phyloP scores from a whole-genome alignment of 257 asterid genomes.

The Solanum sparsipilum region DNA sequence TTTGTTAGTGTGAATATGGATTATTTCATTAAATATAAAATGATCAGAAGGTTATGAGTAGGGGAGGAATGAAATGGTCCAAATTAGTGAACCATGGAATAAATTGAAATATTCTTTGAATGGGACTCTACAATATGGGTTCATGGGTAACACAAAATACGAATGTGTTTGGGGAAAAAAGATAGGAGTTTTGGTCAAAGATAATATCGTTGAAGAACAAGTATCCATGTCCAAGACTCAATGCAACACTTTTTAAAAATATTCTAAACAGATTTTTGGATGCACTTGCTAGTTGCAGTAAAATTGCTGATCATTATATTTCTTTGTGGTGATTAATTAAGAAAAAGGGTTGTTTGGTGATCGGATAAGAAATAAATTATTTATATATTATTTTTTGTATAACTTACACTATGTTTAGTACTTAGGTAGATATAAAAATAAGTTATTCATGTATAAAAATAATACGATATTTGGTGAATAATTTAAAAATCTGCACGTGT shows the following conservation, averaged over 20 bases:
- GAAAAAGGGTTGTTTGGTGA: neutral
- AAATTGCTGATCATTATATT: neutral
- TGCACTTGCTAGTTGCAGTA: neutral
- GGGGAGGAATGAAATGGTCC: neutral
- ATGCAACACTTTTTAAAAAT: neutral
- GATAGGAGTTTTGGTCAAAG: neutral
- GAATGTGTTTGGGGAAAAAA: neutral
- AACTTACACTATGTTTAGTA: no score
- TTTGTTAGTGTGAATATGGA: no score
- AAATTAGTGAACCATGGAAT: neutral
- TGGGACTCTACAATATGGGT: neutral
- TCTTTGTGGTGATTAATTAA: neutral
- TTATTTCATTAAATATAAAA: no score
- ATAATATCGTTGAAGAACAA: neutral
- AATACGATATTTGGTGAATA: no score
- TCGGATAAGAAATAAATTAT: no score
- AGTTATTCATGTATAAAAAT: no score
- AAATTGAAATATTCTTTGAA: neutral
- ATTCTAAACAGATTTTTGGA: neutral
- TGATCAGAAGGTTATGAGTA: neutral
- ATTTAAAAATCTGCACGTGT: no score
- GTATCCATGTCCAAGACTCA: neutral
- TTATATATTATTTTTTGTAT: no score
- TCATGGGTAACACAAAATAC: neutral
- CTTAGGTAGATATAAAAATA: no score